Base-by-base conservation (phyloP, 768 basidiomycete genomes). In the Boletus rufocinnamomeus region DNA sequence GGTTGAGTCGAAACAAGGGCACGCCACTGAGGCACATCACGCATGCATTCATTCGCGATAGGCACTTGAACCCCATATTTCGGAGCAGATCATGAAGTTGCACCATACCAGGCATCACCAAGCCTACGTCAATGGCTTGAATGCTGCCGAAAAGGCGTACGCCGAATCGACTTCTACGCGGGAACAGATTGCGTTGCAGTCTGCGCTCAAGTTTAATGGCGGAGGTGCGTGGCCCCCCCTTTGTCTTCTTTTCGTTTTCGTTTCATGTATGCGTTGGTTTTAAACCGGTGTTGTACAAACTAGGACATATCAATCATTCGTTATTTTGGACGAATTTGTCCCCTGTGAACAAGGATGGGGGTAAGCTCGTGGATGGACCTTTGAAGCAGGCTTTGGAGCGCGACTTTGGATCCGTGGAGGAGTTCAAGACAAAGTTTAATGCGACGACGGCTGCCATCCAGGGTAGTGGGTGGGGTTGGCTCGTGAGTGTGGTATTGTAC, bases 381-480 rank as follows among this genome's bases (percentile, higher is more conserved):
- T 79, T 98, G 54, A 90, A 91, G 74, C 76, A 84, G 45, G 89
- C 90, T 10, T 79, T 96, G 63, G 80, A 86, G 63, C 78, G 82
- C 45, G 88, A 91, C 66, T 99, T 98, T 69, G 95, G 95, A 14
- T 88, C 88, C 4, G 77, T 98, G 52, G 94, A 95, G 16, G 84
- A 76, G 25, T 86, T 98, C 72, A 95, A 96, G 80, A 88, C 86
- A 66, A 80, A 82, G 61, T 84, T 98, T 74, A 98, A 96, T 75
- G 76, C 94, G 27, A 82, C 82, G 61, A 96, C 96, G 25, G 93
- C 89, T 34, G 94, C 82, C 52, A 89, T 99, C 54, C 97, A 99
- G 75, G 97, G 97, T 28, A 93, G 91, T 64, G 97, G 97, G 3
- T 99, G 97, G 97, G 96, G 95, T 46, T 99, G 97, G 97, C 82